These are phyloP conservation scores for Skeletonema tropicum DNA, from an alignment of 108 stramenopile species.

Conservation along the genomic window DNA sequence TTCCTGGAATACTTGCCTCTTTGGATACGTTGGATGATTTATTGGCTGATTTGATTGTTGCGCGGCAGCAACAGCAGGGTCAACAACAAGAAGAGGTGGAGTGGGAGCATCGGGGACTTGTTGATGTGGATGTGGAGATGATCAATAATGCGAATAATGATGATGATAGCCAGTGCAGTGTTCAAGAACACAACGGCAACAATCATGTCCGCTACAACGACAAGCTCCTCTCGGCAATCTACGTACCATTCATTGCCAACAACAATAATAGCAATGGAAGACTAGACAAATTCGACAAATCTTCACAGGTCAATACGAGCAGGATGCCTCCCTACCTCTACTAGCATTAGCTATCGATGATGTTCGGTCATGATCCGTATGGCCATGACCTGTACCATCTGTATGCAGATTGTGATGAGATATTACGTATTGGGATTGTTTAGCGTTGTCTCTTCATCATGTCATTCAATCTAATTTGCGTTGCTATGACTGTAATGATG, in stretches of 20 bases:
- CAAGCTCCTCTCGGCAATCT: slow-evolving; percentile 24
- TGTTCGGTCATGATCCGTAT: slow-evolving; percentile 27
- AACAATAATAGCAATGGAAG: not conserved
- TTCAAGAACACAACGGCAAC: not conserved
- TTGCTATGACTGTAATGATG: slow-evolving; percentile 16
- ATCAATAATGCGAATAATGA: not conserved
- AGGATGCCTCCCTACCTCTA: slow-evolving; percentile 29
- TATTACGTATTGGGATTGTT: slow-evolving; percentile 35
- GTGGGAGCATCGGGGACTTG: not conserved
- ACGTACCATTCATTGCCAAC: not conserved
- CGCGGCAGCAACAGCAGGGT: not conserved
- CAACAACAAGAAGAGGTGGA: not conserved
- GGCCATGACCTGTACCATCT: slow-evolving; percentile 2
- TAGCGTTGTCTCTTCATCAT: slow-evolving; percentile 24
- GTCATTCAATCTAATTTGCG: slow-evolving; percentile 25
- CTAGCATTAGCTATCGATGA: slow-evolving; percentile 47
- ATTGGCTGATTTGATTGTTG: slow-evolving; percentile 1
- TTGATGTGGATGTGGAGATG: not conserved
- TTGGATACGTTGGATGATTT: slow-evolving; percentile 32
- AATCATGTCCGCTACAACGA: slow-evolving; percentile 19
- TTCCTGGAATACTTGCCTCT: slow-evolving; percentile 28
- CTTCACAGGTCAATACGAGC: slow-evolving; percentile 17
- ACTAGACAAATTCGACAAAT: not conserved
- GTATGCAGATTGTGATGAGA: not conserved
- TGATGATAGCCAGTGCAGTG: not conserved